Evolutionary conservation across 371 early-diverging fungal species (phyloP).

Genomic region (Dichotomocladium elegans): DNA sequence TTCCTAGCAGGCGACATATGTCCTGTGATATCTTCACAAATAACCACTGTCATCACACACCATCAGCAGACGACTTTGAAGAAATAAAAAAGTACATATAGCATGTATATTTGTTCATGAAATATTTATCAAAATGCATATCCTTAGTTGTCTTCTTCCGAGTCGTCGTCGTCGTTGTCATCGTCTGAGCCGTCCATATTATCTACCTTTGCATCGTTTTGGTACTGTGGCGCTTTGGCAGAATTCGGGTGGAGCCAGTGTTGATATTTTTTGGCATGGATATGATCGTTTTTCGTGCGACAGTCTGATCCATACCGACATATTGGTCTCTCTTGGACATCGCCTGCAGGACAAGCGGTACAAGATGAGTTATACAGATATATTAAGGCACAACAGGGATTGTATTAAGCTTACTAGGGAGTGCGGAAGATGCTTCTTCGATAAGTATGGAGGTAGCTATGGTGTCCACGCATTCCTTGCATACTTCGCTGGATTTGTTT

Average conservation of each 20-base stretch:
- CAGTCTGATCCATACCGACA: background rate
- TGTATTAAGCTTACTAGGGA: background rate
- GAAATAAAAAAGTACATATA: no score
- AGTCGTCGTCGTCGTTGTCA: slow-evolving; percentile 5
- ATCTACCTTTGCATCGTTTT: background rate
- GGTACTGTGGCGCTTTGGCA: no score
- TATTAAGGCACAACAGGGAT: background rate
- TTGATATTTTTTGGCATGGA: background rate
- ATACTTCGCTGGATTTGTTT: background rate
- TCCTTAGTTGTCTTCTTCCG: no score
- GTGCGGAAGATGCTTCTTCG: background rate
- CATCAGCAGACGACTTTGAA: no score
- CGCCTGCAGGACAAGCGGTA: background rate
- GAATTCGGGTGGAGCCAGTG: background rate
- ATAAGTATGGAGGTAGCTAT: background rate
- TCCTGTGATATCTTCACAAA: no score
- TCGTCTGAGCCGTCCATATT: background rate
- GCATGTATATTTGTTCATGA: no score
- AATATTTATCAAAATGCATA: no score
- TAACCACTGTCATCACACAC: no score
- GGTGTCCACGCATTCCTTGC: background rate
- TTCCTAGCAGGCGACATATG: no score
- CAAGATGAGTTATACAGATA: background rate
- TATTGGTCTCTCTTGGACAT: background rate
- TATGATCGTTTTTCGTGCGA: background rate